phyloP scores from a whole-genome alignment of 2,329 filamentous ascomycete species.

The Plenodomus tracheiphilus region DNA sequence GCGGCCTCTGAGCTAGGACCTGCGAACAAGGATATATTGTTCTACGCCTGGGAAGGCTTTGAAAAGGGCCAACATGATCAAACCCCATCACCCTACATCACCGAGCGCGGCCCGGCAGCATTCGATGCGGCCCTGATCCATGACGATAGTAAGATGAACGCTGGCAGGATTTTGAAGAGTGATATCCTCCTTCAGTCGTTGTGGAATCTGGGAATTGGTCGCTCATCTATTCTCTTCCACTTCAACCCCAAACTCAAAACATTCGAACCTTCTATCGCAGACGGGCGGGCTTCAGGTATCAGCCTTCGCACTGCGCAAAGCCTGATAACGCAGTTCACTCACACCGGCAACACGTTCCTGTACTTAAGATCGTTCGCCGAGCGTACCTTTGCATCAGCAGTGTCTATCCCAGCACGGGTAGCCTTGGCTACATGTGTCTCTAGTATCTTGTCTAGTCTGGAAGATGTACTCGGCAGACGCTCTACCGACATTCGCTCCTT shows the following conservation, averaged over 20 bases:
- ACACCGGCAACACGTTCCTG: constrained; percentile 42
- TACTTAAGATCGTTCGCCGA: constrained; percentile 43
- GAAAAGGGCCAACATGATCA: constrained; percentile 48
- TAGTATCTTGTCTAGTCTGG: constrained; percentile 46
- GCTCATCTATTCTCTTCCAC: constrained; percentile 71
- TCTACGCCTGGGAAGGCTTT: constrained; percentile 74
- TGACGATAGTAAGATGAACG: constrained; percentile 47
- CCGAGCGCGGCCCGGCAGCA: constrained; percentile 66
- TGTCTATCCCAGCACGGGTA: constrained; percentile 44
- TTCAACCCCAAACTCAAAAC: constrained; percentile 58
- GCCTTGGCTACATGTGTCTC: constrained; percentile 49
- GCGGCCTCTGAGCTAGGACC: constrained; percentile 38
- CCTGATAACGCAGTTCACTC: constrained; percentile 52
- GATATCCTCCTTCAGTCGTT: constrained; percentile 56
- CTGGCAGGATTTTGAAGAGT: constrained; percentile 45
- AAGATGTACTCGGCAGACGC: constrained; percentile 42
- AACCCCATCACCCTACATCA: constrained; percentile 59
- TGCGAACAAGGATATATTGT: constrained; percentile 39
- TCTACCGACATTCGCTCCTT: constrained; percentile 36
- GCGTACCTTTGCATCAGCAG: constrained; percentile 38
- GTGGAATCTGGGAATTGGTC: constrained; percentile 68
- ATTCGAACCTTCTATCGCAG: constrained; percentile 55
- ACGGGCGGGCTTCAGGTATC: constrained; percentile 55
- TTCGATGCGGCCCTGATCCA: constrained; percentile 64
- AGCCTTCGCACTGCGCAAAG: constrained; percentile 56